phyloP scores from a whole-genome alignment of 805 yeast genomes.

The Hanseniaspora clermontiae region DNA sequence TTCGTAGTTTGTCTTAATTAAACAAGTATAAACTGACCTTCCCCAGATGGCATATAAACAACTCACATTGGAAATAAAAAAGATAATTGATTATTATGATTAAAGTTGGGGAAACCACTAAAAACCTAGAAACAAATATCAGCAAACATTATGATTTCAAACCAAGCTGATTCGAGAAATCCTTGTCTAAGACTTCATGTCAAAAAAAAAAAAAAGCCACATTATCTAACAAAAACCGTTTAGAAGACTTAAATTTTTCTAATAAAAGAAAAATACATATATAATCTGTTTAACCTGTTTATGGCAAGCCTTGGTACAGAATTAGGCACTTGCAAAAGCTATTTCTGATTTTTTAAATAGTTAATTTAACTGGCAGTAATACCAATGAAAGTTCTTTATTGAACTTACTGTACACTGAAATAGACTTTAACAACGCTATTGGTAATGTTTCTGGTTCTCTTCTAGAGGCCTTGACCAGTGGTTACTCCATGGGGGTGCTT shows the following conservation, averaged over 20 bases:
- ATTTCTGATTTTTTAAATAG: conserved; percentile 30
- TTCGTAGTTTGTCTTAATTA: too few relatives aligned
- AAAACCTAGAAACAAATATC: too few relatives aligned
- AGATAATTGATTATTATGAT: too few relatives aligned
- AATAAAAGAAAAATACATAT: neutral
- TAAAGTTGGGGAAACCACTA: too few relatives aligned
- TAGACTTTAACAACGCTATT: conserved; percentile 31
- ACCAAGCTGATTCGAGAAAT: neutral
- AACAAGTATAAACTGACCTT: too few relatives aligned
- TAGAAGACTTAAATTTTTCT: neutral
- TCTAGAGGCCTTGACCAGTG: conserved; percentile 32
- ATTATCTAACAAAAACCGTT: neutral
- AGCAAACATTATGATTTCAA: too few relatives aligned
- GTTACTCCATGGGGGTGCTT: conserved; percentile 35
- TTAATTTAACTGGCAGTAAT: conserved; percentile 36
- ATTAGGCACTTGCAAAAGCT: conserved; percentile 31
- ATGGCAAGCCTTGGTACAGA: conserved; percentile 26
- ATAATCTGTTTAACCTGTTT: conserved; percentile 16
- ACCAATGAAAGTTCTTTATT: conserved; percentile 39
- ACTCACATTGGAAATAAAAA: too few relatives aligned
- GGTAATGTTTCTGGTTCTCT: conserved; percentile 30
- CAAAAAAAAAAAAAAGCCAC: neutral
- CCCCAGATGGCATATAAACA: too few relatives aligned
- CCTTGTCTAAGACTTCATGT: neutral
- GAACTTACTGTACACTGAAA: conserved; percentile 38